phyloP scores from a whole-genome alignment of 2,329 filamentous ascomycete species.

The Pyrenochaeta sp. region DNA sequence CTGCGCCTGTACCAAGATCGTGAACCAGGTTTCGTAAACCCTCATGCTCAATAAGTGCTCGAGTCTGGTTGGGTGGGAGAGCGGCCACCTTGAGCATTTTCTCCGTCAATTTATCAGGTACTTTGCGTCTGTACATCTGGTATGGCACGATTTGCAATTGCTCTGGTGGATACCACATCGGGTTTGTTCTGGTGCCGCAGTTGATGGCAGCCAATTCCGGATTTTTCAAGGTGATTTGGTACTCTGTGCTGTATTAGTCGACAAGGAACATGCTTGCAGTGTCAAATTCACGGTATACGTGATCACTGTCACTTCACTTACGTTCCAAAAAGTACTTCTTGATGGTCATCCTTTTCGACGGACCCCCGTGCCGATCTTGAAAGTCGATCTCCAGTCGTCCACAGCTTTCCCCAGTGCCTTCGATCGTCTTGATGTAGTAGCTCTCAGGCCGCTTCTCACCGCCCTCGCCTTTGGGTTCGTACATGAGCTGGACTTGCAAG shows the following conservation, averaged over 20 bases:
- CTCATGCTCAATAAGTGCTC: slow-evolving; percentile 24
- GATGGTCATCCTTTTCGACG: neutral
- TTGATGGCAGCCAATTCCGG: slow-evolving; percentile 10
- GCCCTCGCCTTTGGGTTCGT: neutral
- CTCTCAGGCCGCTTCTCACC: neutral
- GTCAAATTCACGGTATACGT: too few species aligned
- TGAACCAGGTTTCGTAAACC: slow-evolving; percentile 23
- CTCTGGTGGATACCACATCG: slow-evolving; percentile 13
- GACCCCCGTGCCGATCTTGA: slow-evolving; percentile 1
- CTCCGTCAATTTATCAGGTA: slow-evolving; percentile 19
- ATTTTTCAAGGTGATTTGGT: neutral
- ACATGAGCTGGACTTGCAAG: slow-evolving; percentile 4
- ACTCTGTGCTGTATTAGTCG: slow-evolving; percentile 4
- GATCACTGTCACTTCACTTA: slow-evolving; percentile 3
- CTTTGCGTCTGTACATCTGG: slow-evolving; percentile 20
- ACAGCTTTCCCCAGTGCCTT: neutral
- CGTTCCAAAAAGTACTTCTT: slow-evolving; percentile 6
- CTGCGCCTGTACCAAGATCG: neutral
- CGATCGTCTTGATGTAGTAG: slow-evolving; percentile 10
- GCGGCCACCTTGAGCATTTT: slow-evolving; percentile 24
- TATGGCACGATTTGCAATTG: slow-evolving; percentile 23
- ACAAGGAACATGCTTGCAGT: too few species aligned
- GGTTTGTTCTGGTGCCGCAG: slow-evolving; percentile 10
- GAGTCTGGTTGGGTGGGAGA: slow-evolving; percentile 7
- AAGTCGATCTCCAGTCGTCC: slow-evolving; percentile 1